Conservation (phyloP, 2,329 filamentous ascomycete species). For the Xylariaceae sp. region DNA sequence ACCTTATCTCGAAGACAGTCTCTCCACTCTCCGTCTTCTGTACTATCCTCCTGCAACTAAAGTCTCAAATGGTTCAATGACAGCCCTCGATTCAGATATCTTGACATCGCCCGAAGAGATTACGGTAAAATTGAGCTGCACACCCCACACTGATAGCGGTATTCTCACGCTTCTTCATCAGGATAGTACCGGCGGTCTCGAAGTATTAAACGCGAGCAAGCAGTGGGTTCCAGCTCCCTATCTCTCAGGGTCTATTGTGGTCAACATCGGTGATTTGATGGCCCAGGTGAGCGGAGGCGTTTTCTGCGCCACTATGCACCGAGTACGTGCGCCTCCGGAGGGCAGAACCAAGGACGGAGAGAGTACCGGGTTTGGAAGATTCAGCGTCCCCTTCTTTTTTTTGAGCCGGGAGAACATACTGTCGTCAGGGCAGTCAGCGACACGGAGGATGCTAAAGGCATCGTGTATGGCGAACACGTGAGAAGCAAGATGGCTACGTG, state of each 20-base stretch:
- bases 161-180: slow-evolving; percentile 1
- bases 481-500: not conserved
- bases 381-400: not conserved
- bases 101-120: not conserved
- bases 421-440: not conserved
- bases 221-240: not conserved
- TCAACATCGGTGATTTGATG: slow-evolving; percentile 4
- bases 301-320: not conserved
- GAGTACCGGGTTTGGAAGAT: not conserved
- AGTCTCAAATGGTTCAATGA: not conserved
- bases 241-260: not conserved
- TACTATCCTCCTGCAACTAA: not conserved
- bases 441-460: not conserved
- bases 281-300: not conserved
- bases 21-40: not conserved
- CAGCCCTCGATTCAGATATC: not conserved
- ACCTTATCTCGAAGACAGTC: not conserved
- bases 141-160: slow-evolving; percentile 1
- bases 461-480: not conserved
- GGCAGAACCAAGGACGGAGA: not conserved
- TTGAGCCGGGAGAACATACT: not conserved
- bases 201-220: not conserved
- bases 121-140: not conserved
- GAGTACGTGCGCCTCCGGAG: not conserved
- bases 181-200: not conserved